Evolutionary conservation across 768 basidiomycete genomes (phyloP), one percentile per base, ranked within the genome.

Genomic region (Lepiota brunneoincarnata): DNA sequence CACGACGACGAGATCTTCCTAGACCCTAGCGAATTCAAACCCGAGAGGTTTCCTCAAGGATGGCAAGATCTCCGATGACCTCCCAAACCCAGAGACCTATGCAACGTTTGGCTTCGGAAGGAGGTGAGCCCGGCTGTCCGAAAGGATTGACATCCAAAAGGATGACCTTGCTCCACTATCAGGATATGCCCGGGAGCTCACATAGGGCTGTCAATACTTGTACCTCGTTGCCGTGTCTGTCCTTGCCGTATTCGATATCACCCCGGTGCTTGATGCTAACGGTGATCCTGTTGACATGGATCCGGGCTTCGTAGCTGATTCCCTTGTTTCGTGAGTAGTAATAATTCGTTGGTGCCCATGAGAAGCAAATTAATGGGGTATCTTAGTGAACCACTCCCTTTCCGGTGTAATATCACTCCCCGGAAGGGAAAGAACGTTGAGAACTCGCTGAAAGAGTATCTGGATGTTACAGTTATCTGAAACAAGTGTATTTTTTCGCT

Each of bases 1-100:
- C 70, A 69, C 17, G 67, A 75, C 51, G 65, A 65, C 3, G 61
- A 58, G 10, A 60, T 63, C 5, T 73, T 64, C 43, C 65, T 64
- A 3, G 58, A 73, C 35, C 72, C 72, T 1, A 55, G 67, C 14
- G 55, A 42, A 7, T 74, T 74, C 56, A 55, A 63, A 11, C 63
- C 69, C 1, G 64, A 64, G 6, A 58, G 72, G 35, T 70, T 66
- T 49, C n/a, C 38, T 70, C 24, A 59, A 59, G 15, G 56, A 60
- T 5, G 58, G 58, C 4, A 49, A 42, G 20, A 34, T 54, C 5
- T 24, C 43, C 18, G 34, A 39, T 12, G 35, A 50, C 15, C 39
- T 58, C n/a, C 42, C 39, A 15, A 52, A 58, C 10, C 58, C 58
- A 7, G 38, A n/a, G n/a, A n/a, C n/a, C n/a, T n/a, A n/a, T n/a